These are phyloP conservation scores for Stropharia rugosoannulata DNA, from an alignment of 768 basidiomycete genomes.

Conservation along the genomic window DNA sequence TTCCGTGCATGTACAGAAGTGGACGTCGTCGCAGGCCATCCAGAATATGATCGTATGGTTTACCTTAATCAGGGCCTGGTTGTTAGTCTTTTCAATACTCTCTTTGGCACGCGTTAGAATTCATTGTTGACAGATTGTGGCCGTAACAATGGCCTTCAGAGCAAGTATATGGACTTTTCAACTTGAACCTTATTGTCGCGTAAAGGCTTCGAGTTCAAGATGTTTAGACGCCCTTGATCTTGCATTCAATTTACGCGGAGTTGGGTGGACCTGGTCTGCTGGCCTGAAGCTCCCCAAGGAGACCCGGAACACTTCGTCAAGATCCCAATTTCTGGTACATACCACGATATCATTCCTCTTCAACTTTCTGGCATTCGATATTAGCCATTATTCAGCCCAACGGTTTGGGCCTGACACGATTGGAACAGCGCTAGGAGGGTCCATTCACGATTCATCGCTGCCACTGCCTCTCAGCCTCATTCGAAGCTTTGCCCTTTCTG, in stretches of 20 bases:
- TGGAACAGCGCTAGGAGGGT: slow-evolving; percentile 35
- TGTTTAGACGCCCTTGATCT: slow-evolving; percentile 50
- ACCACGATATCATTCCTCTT: slow-evolving; percentile 31
- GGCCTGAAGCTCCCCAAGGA: slow-evolving; percentile 40
- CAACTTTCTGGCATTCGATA: slow-evolving; percentile 42
- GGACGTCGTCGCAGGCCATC: slow-evolving; percentile 35
- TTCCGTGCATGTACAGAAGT: slow-evolving; percentile 43
- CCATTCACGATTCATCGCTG: slow-evolving; percentile 40
- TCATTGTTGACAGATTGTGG: slow-evolving; percentile 29
- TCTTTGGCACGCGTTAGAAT: not conserved
- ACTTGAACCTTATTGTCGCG: slow-evolving; percentile 30
- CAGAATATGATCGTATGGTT: slow-evolving; percentile 30
- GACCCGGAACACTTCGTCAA: slow-evolving; percentile 37
- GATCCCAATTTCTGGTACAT: slow-evolving; percentile 31
- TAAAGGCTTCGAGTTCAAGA: slow-evolving; percentile 17
- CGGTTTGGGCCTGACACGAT: slow-evolving; percentile 42
- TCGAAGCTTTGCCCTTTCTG: slow-evolving; percentile 44
- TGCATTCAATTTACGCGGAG: slow-evolving; percentile 49
- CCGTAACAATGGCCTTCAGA: slow-evolving; percentile 35
- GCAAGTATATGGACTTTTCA: slow-evolving; percentile 40
- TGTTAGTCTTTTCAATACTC: slow-evolving; percentile 30
- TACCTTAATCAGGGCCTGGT: slow-evolving; percentile 46
- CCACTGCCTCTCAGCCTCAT: slow-evolving; percentile 34
- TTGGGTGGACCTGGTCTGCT: slow-evolving; percentile 61
- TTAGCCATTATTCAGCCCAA: slow-evolving; percentile 45